These are phyloP conservation scores for Colletotrichum sp. DNA, from an alignment of 2,329 filamentous ascomycete species.

Conservation along the genomic window DNA sequence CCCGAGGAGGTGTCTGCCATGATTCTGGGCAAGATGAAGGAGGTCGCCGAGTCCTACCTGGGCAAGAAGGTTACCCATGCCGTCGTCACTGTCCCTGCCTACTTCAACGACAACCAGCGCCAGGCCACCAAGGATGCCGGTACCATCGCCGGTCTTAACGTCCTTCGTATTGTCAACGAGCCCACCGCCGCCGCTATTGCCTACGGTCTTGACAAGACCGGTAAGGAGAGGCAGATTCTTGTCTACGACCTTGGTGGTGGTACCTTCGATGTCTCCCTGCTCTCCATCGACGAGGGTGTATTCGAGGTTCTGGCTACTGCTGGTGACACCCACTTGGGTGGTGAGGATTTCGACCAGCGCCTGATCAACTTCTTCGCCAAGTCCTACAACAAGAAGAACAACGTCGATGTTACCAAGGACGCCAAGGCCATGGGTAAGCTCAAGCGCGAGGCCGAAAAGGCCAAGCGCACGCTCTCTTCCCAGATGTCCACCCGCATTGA, in stretches of 20 bases:
- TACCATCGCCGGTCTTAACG: slow-evolving; percentile 89
- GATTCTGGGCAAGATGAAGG: slow-evolving; percentile 86
- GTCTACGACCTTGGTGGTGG: slow-evolving; percentile 94
- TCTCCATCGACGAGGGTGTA: slow-evolving; percentile 89
- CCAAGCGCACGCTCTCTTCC: slow-evolving; percentile 96
- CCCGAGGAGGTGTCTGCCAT: slow-evolving; percentile 83
- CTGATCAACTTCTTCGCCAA: slow-evolving; percentile 97
- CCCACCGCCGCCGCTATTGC: slow-evolving; percentile 94
- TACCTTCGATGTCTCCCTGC: slow-evolving; percentile 93
- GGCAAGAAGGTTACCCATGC: slow-evolving; percentile 86
- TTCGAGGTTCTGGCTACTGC: slow-evolving; percentile 95
- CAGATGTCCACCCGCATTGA: slow-evolving; percentile 94
- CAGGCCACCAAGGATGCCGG: slow-evolving; percentile 97
- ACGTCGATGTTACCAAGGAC: slow-evolving; percentile 91
- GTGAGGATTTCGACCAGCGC: slow-evolving; percentile 98
- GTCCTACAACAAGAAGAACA: slow-evolving; percentile 98
- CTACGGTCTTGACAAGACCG: slow-evolving; percentile 89
- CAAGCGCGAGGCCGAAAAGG: slow-evolving; percentile 99
- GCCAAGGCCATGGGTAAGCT: slow-evolving; percentile 98
- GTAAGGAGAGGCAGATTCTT: slow-evolving; percentile 85
- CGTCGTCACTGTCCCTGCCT: slow-evolving; percentile 93
- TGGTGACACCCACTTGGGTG: slow-evolving; percentile 96
- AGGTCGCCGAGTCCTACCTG: slow-evolving; percentile 79
- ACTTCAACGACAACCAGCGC: slow-evolving; percentile 98
- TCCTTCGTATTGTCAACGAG: slow-evolving; percentile 96